Evolutionary conservation across 805 yeast species (phyloP).

Genomic region (Kuraishia capsulata): DNA sequence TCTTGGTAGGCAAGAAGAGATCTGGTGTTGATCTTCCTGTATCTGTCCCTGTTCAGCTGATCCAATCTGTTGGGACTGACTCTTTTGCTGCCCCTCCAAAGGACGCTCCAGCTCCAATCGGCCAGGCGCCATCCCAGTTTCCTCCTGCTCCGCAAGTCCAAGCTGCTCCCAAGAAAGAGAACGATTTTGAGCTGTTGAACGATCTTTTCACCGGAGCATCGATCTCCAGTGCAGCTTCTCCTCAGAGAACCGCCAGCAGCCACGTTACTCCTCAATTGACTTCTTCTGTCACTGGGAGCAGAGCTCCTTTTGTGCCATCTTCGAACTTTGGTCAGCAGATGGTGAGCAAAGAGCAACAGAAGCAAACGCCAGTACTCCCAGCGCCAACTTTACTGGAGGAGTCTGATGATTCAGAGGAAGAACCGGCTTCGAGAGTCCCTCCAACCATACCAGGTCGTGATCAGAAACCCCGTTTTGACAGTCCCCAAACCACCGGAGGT

Average conservation of each 20-base stretch:
- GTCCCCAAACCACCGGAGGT: slow-evolving; percentile 5
- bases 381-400: slow-evolving; percentile 22
- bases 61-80: slow-evolving; percentile 16
- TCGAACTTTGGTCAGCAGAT: slow-evolving; percentile 81
- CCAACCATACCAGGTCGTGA: slow-evolving; percentile 25
- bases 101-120: slow-evolving; percentile 9
- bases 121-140: slow-evolving; percentile 11
- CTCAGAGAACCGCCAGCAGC: not conserved
- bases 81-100: slow-evolving; percentile 7
- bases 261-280: slow-evolving; percentile 9
- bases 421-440: slow-evolving; percentile 17
- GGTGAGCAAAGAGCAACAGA: slow-evolving; percentile 13
- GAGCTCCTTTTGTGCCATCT: slow-evolving; percentile 60
- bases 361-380: slow-evolving; percentile 19
- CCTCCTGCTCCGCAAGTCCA: slow-evolving; percentile 18
- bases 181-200: slow-evolving; percentile 57
- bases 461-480: slow-evolving; percentile 24
- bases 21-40: slow-evolving; percentile 73
- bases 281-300: slow-evolving; percentile 22
- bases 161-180: slow-evolving; percentile 36
- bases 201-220: slow-evolving; percentile 40
- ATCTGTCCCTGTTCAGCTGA: slow-evolving; percentile 59
- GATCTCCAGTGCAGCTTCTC: slow-evolving; percentile 5
- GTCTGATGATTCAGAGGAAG: slow-evolving; percentile 23
- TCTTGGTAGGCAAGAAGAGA: slow-evolving; percentile 75